Percentiles rank a stretch among this genome's conserved stretches.
phyloP scores from a whole-genome alignment of 1,284 basidiomycete species.

The Heliocybe sulcata region DNA sequence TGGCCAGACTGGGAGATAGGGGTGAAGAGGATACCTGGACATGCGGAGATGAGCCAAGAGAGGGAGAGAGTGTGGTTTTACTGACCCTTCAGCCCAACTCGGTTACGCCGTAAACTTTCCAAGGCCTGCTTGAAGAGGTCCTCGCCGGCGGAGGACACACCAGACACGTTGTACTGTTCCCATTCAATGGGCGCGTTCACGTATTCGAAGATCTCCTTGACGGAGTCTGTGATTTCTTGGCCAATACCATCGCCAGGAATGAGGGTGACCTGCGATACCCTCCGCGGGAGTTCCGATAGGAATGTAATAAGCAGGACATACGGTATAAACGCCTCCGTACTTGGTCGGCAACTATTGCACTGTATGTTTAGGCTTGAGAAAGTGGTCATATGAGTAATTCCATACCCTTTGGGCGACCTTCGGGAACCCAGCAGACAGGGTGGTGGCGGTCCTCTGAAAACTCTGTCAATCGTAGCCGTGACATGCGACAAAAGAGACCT shows the following conservation, averaged over 20 bases:
- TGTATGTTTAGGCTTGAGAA: background rate
- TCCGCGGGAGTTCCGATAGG: no score
- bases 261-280: slow-evolving; percentile 66
- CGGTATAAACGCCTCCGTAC: slow-evolving; percentile 91
- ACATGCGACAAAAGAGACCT: slow-evolving; percentile 13
- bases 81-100: slow-evolving; percentile 96
- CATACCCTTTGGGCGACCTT: slow-evolving; percentile 65
- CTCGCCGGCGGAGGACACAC: slow-evolving; percentile 92
- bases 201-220: slow-evolving; percentile 98
- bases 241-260: slow-evolving; percentile 98
- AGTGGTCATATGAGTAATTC: slow-evolving; percentile 8
- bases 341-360: slow-evolving; percentile 73
- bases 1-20: slow-evolving; percentile 95
- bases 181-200: slow-evolving; percentile 99
- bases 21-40: slow-evolving; percentile 92
- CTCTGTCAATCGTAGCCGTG: background rate
- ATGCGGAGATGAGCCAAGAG: background rate
- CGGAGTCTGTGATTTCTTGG: slow-evolving; percentile 94
- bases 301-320: slow-evolving; percentile 32
- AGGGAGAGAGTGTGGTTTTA: slow-evolving; percentile 9
- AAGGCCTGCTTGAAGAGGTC: slow-evolving; percentile 96
- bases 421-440: slow-evolving; percentile 76
- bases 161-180: slow-evolving; percentile 98
- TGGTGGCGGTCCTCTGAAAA: slow-evolving; percentile 63
- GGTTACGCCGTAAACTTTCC: slow-evolving; percentile 95